Percentiles rank a stretch among this genome's conserved stretches.
Conservation (phyloP, 2,329 filamentous ascomycete species). For the Venturia carpophila region DNA sequence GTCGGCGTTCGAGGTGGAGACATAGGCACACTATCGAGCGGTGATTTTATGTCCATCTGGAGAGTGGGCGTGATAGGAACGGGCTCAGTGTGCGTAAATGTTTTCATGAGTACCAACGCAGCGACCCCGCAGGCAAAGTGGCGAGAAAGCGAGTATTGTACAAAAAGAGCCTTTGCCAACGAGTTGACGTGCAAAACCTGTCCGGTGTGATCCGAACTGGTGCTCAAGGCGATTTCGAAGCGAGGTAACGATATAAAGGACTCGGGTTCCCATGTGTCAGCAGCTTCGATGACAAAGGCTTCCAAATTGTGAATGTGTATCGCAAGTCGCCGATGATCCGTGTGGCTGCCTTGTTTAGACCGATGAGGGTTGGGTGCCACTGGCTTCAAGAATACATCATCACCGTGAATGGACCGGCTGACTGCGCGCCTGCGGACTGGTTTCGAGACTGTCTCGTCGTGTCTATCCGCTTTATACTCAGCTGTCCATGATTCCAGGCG, state of each 20-base stretch:
- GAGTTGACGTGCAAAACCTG: slow-evolving; percentile 83
- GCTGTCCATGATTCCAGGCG: slow-evolving; percentile 82
- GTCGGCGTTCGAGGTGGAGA: slow-evolving; percentile 13
- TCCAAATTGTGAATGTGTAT: slow-evolving; percentile 79
- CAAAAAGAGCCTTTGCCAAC: slow-evolving; percentile 65
- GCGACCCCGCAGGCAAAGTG: slow-evolving; percentile 87
- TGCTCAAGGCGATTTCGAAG: slow-evolving; percentile 80
- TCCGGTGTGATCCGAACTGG: slow-evolving; percentile 76
- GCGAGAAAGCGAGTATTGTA: slow-evolving; percentile 88
- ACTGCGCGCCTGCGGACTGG: slow-evolving; percentile 61
- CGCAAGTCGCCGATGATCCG: slow-evolving; percentile 74
- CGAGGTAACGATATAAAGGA: slow-evolving; percentile 79
- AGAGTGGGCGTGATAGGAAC: slow-evolving; percentile 12
- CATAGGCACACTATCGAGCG: neutral
- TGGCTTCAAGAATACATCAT: slow-evolving; percentile 53
- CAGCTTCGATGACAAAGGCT: slow-evolving; percentile 80
- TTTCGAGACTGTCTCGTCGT: slow-evolving; percentile 54
- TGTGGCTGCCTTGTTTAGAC: slow-evolving; percentile 47
- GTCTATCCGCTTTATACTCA: slow-evolving; percentile 78
- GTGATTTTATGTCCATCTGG: neutral
- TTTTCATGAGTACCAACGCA: slow-evolving; percentile 55
- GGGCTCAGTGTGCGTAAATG: slow-evolving; percentile 28
- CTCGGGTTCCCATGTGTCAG: slow-evolving; percentile 75
- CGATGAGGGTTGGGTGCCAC: slow-evolving; percentile 41
- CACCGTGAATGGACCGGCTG: slow-evolving; percentile 52